A percentile compares a stretch with the other conserved stretches of the same genome.
These are phyloP conservation scores for Fomitopsis schrenkii DNA, from an alignment of 1,284 basidiomycete species.

Conservation along the genomic window DNA sequence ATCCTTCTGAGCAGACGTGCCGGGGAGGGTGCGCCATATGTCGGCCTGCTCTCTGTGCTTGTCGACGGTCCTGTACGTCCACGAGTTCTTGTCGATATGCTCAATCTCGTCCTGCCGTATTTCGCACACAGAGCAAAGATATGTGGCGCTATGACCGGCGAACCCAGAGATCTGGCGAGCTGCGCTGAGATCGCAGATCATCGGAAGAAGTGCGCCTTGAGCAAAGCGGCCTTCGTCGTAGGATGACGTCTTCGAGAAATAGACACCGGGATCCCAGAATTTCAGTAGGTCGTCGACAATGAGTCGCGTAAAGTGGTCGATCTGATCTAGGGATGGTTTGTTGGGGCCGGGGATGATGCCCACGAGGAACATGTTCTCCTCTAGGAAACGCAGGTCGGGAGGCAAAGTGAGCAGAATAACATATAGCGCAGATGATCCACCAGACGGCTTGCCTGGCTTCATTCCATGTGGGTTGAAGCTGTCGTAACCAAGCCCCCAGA, in stretches of 20 bases:
- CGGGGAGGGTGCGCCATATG: conserved; percentile 11
- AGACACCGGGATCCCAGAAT: conserved; percentile 28
- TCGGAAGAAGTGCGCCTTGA: conserved; percentile 19
- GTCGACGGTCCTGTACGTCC: conserved; percentile 13
- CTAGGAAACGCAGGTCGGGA: conserved; percentile 21
- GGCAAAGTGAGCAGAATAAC: conserved; percentile 26
- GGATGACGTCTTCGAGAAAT: conserved; percentile 22
- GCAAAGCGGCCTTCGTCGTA: conserved; percentile 24
- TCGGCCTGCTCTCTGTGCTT: conserved; percentile 14
- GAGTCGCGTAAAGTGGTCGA: conserved; percentile 31
- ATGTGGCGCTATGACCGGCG: conserved; percentile 15
- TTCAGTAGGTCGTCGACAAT: conserved; percentile 31
- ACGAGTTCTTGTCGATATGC: conserved; percentile 17
- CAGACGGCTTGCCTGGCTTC: conserved; percentile 12
- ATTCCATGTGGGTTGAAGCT: conserved; percentile 19
- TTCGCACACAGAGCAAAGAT: conserved; percentile 32
- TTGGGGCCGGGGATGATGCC: conserved; percentile 32
- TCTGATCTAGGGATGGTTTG: conserved; percentile 27
- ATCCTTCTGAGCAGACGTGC: not conserved
- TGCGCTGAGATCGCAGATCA: conserved; percentile 33
- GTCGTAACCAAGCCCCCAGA: conserved; percentile 14
- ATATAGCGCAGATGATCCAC: conserved; percentile 12
- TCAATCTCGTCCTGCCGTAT: conserved; percentile 23
- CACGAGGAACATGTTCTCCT: conserved; percentile 24
- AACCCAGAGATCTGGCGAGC: conserved; percentile 31